Conservation (phyloP, 2,329 filamentous ascomycete genomes). For the Acarospora socialis region DNA sequence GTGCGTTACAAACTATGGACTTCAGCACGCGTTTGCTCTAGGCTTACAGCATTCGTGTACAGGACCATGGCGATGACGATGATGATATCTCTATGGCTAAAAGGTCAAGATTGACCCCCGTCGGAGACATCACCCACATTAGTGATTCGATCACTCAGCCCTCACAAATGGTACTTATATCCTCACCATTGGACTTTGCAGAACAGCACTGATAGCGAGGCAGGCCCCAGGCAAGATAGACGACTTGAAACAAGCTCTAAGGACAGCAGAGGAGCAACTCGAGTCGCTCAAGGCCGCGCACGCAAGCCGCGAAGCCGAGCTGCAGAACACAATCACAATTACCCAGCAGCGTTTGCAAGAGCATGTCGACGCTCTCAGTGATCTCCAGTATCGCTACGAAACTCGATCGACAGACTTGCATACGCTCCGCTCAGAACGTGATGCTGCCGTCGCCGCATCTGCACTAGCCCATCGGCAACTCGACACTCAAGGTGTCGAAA, state of each 20-base stretch:
- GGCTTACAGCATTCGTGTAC: background rate
- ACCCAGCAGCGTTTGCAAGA: background rate
- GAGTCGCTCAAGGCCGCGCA: background rate
- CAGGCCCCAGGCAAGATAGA: too few species aligned
- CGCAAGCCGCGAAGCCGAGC: background rate
- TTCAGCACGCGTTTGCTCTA: too few species aligned
- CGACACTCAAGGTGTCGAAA: constrained; percentile 1
- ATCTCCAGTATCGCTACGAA: background rate
- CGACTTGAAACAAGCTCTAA: too few species aligned
- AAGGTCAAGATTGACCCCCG: constrained; percentile 1
- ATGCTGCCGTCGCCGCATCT: background rate
- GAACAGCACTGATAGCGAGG: too few species aligned
- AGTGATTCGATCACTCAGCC: constrained; percentile 2
- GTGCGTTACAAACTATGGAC: too few species aligned
- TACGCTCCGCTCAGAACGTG: background rate
- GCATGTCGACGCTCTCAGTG: background rate
- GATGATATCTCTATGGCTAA: background rate
- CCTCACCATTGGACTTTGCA: too few species aligned
- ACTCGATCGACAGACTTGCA: background rate
- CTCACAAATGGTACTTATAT: constrained; percentile 1
- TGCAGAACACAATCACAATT: background rate
- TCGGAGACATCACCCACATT: constrained; percentile 2
- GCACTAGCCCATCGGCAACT: background rate
- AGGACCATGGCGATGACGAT: background rate
- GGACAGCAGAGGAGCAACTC: background rate